Conservation (phyloP, 2,329 filamentous ascomycete genomes). For the Pezicula carpinea region DNA sequence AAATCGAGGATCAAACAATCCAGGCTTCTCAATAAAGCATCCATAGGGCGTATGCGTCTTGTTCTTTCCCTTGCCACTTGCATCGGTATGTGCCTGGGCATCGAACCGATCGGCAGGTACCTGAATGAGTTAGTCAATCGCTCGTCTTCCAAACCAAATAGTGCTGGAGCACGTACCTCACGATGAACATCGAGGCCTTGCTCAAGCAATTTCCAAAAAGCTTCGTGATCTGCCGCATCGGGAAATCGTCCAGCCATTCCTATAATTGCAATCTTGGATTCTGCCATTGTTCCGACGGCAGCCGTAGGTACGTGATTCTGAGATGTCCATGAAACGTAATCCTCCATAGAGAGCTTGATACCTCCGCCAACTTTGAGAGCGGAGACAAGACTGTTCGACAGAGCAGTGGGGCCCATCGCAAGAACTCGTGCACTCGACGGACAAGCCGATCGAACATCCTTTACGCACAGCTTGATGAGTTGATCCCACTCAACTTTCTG, state of each 20-base stretch:
- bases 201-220: constrained; percentile 70
- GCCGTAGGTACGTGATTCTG: constrained; percentile 10
- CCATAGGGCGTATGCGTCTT: constrained; percentile 71
- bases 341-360: constrained; percentile 11
- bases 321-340: constrained; percentile 12
- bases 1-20: constrained; percentile 71
- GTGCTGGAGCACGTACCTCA: constrained; percentile 28
- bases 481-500: constrained; percentile 14
- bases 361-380: constrained; percentile 16
- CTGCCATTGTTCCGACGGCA: constrained; percentile 10
- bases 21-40: constrained; percentile 67
- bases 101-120: constrained; percentile 65
- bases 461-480: constrained; percentile 9
- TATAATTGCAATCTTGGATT: constrained; percentile 58
- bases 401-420: constrained; percentile 18
- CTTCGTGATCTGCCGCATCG: constrained; percentile 63
- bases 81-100: constrained; percentile 63
- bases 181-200: constrained; percentile 71
- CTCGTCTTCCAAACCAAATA: background rate
- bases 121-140: constrained; percentile 16
- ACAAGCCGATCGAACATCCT: constrained; percentile 6
- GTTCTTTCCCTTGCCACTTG: constrained; percentile 69
- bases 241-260: constrained; percentile 77
- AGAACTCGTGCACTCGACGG: constrained; percentile 11
- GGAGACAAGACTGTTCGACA: constrained; percentile 12